These are phyloP conservation scores for Zygotorulaspora chibaensis DNA, from an alignment of 805 yeast species.

Conservation along the genomic window DNA sequence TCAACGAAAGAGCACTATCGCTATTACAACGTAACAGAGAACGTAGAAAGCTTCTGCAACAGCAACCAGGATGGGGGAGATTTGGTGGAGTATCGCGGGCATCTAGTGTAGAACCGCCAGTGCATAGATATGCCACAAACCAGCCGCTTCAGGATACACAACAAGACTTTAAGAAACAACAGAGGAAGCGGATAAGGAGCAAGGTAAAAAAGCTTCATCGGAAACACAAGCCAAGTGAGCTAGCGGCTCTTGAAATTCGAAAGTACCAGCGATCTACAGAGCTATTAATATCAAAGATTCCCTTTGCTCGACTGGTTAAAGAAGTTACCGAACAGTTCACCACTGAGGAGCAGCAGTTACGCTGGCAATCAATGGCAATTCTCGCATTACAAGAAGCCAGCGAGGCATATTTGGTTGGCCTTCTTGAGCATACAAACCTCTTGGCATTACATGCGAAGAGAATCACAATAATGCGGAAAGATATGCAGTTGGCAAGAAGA, in stretches of 20 bases:
- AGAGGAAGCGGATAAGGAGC: constrained; percentile 17
- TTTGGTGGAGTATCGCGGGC: constrained; percentile 14
- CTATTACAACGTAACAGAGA: constrained; percentile 31
- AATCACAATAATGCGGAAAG: constrained; percentile 83
- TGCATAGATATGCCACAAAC: neutral
- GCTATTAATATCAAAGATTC: constrained; percentile 62
- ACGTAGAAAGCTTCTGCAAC: constrained; percentile 23
- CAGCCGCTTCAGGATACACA: neutral
- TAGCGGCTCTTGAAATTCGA: constrained; percentile 64
- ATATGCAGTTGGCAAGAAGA: constrained; percentile 74
- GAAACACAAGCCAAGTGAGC: constrained; percentile 58
- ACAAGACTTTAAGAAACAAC: constrained; percentile 8
- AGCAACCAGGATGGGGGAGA: constrained; percentile 15
- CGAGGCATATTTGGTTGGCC: constrained; percentile 69
- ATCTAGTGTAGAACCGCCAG: neutral
- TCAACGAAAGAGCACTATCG: constrained; percentile 30
- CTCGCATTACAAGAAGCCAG: constrained; percentile 78
- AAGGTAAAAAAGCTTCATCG: constrained; percentile 39
- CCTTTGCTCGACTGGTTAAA: constrained; percentile 71
- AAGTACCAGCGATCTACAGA: constrained; percentile 66
- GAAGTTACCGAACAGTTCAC: constrained; percentile 59
- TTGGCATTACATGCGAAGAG: constrained; percentile 77
- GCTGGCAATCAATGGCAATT: constrained; percentile 79
- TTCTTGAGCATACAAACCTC: constrained; percentile 72
- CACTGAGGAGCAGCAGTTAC: constrained; percentile 48